phyloP scores from a whole-genome alignment of 2,329 filamentous ascomycete species.

The Colletotrichum destructivum region DNA sequence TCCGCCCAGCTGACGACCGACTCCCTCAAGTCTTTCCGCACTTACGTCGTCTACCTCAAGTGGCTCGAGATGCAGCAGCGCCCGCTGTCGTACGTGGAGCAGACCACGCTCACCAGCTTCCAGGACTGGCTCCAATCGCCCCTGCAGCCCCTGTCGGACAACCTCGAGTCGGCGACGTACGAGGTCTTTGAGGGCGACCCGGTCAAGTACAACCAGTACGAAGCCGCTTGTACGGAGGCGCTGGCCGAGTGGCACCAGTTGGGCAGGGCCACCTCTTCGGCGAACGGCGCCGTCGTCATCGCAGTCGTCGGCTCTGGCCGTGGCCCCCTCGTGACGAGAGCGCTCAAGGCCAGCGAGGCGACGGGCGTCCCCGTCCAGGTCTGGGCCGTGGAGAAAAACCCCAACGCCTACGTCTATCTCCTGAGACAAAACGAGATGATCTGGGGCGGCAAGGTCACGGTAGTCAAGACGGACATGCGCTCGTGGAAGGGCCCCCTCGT shows the following conservation, averaged over 20 bases:
- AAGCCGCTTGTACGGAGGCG: conserved; percentile 85
- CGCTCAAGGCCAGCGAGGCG: conserved; percentile 82
- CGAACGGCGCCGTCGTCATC: conserved; percentile 81
- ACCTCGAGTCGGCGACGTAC: conserved; percentile 96
- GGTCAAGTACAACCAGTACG: conserved; percentile 97
- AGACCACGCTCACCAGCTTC: conserved; percentile 69
- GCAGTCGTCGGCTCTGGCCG: conserved; percentile 95
- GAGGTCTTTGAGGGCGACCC: conserved; percentile 99
- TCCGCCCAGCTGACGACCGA: conserved; percentile 44
- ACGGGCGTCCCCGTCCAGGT: conserved; percentile 86
- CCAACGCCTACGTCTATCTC: conserved; percentile 94
- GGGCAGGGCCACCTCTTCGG: conserved; percentile 81
- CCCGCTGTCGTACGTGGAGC: conserved; percentile 67
- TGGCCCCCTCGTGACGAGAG: conserved; percentile 91
- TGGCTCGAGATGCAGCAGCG: conserved; percentile 89
- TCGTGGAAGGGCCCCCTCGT: conserved; percentile 88
- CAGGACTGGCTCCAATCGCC: conserved; percentile 98
- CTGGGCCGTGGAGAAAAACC: conserved; percentile 98
- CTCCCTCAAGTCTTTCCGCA: conserved; percentile 44
- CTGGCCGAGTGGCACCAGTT: conserved; percentile 83
- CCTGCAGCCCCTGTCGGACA: conserved; percentile 94
- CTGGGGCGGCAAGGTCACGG: conserved; percentile 86
- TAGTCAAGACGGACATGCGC: conserved; percentile 98
- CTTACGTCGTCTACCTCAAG: conserved; percentile 83
- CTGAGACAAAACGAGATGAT: conserved; percentile 85